Conservation (phyloP, 768 basidiomycete species). For the Pulveroboletus sp. region DNA sequence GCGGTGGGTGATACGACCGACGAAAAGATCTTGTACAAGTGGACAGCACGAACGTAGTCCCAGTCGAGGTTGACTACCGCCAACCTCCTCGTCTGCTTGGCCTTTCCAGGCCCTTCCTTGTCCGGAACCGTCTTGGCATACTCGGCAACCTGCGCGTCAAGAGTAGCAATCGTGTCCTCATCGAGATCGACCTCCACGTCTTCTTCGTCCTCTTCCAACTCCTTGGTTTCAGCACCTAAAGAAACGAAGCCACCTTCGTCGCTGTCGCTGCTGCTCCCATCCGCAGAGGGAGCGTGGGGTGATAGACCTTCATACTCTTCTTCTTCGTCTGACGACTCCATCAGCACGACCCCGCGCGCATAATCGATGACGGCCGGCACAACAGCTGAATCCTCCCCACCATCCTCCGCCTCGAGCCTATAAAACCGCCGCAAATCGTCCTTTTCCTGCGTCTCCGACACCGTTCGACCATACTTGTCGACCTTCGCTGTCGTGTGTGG, state of each 20-base stretch:
- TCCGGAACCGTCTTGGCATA: slow-evolving; percentile 48
- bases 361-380: slow-evolving; percentile 54
- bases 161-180: slow-evolving; percentile 64
- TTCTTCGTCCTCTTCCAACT: slow-evolving; percentile 30
- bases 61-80: slow-evolving; percentile 97
- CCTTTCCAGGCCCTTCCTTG: slow-evolving; percentile 38
- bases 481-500: slow-evolving; percentile 44
- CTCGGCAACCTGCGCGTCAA: slow-evolving; percentile 69
- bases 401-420: slow-evolving; percentile 47
- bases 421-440: slow-evolving; percentile 81
- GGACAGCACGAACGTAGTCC: slow-evolving; percentile 88
- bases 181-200: slow-evolving; percentile 71
- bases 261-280: slow-evolving; percentile 44
- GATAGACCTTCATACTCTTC: slow-evolving; percentile 31
- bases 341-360: slow-evolving; percentile 82
- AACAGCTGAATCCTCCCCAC: slow-evolving; percentile 18
- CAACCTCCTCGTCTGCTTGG: slow-evolving; percentile 58
- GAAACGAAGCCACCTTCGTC: slow-evolving; percentile 47
- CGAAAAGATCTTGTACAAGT: slow-evolving; percentile 89
- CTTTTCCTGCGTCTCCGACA: slow-evolving; percentile 63
- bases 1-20: slow-evolving; percentile 71
- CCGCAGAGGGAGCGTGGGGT: slow-evolving; percentile 13
- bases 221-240: slow-evolving; percentile 40
- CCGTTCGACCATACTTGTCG: slow-evolving; percentile 84
- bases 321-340: slow-evolving; percentile 85